These are phyloP conservation scores for Candida jianshihensis DNA, from an alignment of 805 yeast genomes.

Conservation along the genomic window DNA sequence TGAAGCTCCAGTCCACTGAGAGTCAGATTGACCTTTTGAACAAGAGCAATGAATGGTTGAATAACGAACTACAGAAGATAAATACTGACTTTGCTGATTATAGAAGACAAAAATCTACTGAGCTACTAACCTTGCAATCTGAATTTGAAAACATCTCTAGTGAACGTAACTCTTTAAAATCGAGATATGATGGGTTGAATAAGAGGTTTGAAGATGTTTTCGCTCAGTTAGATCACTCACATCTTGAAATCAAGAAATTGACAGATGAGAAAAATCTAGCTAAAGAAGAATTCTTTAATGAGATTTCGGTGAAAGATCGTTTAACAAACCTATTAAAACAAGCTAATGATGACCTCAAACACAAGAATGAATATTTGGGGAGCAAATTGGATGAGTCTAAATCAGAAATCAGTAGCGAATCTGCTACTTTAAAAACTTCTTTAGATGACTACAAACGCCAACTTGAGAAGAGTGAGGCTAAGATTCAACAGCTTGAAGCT, in stretches of 20 bases:
- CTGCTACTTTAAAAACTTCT: conserved; percentile 51
- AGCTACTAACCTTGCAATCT: conserved; percentile 18
- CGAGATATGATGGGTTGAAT: conserved; percentile 25
- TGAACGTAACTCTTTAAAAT: conserved; percentile 26
- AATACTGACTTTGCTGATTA: conserved; percentile 25
- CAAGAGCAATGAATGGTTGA: conserved; percentile 34
- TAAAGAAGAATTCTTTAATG: conserved; percentile 47
- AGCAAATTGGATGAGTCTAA: conserved; percentile 20
- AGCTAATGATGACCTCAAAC: conserved; percentile 42
- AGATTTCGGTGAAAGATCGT: conserved; percentile 56
- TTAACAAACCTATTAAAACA: conserved; percentile 49
- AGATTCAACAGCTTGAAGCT: conserved; percentile 36
- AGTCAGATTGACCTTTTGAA: conserved; percentile 37
- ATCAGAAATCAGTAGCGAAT: conserved; percentile 37
- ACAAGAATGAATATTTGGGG: conserved; percentile 50
- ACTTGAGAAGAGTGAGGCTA: conserved; percentile 36
- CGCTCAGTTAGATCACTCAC: conserved; percentile 33
- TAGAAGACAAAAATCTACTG: conserved; percentile 22
- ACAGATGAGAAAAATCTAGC: conserved; percentile 35
- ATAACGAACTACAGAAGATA: conserved; percentile 30
- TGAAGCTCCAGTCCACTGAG: conserved; percentile 30
- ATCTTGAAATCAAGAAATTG: conserved; percentile 39
- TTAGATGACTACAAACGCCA: conserved; percentile 48
- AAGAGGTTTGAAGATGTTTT: conserved; percentile 31
- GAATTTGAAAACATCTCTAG: conserved; percentile 22